Evolutionary conservation across 768 basidiomycete genomes (phyloP).

Genomic region (Hypholoma fasciculare): DNA sequence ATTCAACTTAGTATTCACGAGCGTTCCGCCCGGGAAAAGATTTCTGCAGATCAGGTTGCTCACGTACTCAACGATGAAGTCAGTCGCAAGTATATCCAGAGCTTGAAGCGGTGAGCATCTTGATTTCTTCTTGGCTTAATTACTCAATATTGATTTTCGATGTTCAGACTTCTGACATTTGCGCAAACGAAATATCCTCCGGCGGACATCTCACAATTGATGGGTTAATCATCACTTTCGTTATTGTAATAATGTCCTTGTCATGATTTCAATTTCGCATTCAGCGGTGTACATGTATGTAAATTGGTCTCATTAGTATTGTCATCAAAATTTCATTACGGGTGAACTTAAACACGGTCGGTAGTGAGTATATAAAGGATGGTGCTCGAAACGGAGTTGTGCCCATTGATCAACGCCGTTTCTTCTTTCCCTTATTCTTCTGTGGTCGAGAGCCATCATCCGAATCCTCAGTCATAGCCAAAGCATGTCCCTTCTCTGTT

Average conservation of each 20-base stretch:
- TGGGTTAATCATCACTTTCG: conserved; percentile 60
- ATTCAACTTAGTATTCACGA: conserved; percentile 81
- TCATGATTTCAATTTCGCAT: neutral
- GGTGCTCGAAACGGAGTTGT: neutral
- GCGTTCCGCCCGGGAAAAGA: conserved; percentile 96
- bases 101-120: conserved; percentile 82
- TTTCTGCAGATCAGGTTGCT: conserved; percentile 94
- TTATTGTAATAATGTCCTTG: neutral
- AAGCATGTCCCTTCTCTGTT: conserved; percentile 68
- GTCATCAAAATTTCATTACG: too few species aligned
- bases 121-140: neutral
- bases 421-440: conserved; percentile 17
- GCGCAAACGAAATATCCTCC: conserved; percentile 97
- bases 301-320: neutral
- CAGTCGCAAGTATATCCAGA: conserved; percentile 98
- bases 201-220: conserved; percentile 85
- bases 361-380: too few species aligned
- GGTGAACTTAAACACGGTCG: too few species aligned
- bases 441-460: conserved; percentile 6
- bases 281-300: neutral
- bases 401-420: conserved; percentile 7
- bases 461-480: conserved; percentile 28
- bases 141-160: neutral
- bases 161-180: conserved; percentile 82
- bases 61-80: conserved; percentile 99